A percentile compares a stretch with the other conserved stretches of the same genome.
Conservation (phyloP, 2,329 filamentous ascomycete genomes). For the Trichoderma cornu-damae region DNA sequence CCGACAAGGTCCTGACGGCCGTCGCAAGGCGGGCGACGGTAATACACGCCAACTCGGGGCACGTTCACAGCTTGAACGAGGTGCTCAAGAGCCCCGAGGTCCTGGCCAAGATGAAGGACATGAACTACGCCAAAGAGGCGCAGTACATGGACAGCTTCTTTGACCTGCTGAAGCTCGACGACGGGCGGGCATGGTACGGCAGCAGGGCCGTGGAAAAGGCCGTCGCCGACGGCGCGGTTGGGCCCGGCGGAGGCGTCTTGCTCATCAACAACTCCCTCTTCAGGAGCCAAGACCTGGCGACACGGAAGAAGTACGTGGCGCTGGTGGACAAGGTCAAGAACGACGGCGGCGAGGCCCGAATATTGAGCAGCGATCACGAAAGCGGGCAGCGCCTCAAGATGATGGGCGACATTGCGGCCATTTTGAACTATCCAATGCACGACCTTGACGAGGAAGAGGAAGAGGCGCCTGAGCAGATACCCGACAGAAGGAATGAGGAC, state of each 20-base stretch:
- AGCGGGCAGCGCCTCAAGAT: constrained; percentile 81
- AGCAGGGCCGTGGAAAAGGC: constrained; percentile 75
- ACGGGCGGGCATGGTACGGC: constrained; percentile 88
- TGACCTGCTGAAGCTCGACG: constrained; percentile 71
- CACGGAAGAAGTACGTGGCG: constrained; percentile 72
- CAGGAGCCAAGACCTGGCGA: constrained; percentile 70
- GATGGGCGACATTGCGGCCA: constrained; percentile 80
- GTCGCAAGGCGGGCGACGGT: constrained; percentile 62
- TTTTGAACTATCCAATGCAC: constrained; percentile 80
- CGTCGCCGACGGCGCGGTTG: constrained; percentile 81
- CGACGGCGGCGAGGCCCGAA: constrained; percentile 78
- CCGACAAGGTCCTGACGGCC: constrained; percentile 63
- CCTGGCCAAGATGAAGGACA: constrained; percentile 70
- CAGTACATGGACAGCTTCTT: constrained; percentile 80
- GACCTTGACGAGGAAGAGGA: constrained; percentile 70
- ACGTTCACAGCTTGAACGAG: constrained; percentile 82
- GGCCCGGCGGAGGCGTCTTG: constrained; percentile 75
- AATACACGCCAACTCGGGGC: constrained; percentile 78
- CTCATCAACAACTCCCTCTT: constrained; percentile 87
- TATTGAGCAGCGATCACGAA: constrained; percentile 92
- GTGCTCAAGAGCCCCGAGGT: constrained; percentile 79
- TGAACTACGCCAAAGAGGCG: constrained; percentile 82
- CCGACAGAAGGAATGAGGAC: constrained; percentile 26
- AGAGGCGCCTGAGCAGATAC: constrained; percentile 26
- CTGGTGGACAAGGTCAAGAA: constrained; percentile 85